phyloP scores from a whole-genome alignment of 2,329 filamentous ascomycete genomes.

The Pyricularia pennisetigena region DNA sequence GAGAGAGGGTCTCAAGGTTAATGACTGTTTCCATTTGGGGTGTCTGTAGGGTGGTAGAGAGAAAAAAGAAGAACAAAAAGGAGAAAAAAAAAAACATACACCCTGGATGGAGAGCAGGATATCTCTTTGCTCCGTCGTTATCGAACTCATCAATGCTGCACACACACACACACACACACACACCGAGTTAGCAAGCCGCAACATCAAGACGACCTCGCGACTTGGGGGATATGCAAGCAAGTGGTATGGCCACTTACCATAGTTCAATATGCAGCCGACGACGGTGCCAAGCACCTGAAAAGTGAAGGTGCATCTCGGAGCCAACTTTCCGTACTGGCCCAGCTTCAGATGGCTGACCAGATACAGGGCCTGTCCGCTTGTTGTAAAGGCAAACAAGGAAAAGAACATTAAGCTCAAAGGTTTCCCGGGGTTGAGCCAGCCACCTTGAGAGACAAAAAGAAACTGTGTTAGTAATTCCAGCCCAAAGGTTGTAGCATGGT shows the following conservation, averaged over 20 bases:
- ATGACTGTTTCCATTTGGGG: neutral
- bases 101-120: slow-evolving; percentile 25
- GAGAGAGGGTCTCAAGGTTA: neutral
- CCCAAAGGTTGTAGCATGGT: no score
- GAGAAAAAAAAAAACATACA: neutral
- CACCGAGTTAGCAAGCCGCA: neutral
- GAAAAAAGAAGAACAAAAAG: neutral
- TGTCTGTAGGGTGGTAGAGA: neutral
- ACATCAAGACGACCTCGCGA: neutral
- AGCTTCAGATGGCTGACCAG: slow-evolving; percentile 25
- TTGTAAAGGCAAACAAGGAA: slow-evolving; percentile 23
- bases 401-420: slow-evolving; percentile 34
- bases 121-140: slow-evolving; percentile 23
- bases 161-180: no score
- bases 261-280: slow-evolving; percentile 12
- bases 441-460: neutral
- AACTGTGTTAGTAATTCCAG: neutral
- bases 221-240: neutral
- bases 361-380: slow-evolving; percentile 20
- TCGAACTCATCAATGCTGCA: slow-evolving; percentile 24
- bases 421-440: slow-evolving; percentile 20
- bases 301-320: slow-evolving; percentile 30
- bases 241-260: neutral
- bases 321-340: slow-evolving; percentile 25
- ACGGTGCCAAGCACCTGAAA: slow-evolving; percentile 26